Evolutionary conservation across 2,329 filamentous ascomycete genomes (phyloP), one percentile per base, ranked within the genome.

Genomic region (Aspergillus floridensis): DNA sequence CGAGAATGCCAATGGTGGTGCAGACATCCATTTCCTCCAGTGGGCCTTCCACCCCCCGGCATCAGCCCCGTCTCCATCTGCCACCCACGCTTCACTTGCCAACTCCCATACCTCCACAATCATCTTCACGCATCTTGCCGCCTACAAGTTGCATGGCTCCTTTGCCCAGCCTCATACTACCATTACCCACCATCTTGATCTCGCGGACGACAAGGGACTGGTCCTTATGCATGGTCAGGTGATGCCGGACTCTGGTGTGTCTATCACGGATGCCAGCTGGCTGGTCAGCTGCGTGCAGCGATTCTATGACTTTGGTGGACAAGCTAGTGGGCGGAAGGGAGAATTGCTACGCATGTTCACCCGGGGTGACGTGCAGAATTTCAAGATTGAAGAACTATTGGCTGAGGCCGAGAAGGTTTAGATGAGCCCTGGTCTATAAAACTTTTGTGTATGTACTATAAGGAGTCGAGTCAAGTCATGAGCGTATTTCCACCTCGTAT

Each of bases 21-120:
- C 92, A 50, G 95, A 98, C 76, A 92, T 99, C 49, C 95, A 99
- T 77, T 96, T 96, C 76, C 78, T 99, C 63, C 93, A 99, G 77
- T 99, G 96, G 92, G 90, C 90, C 0, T 97, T 96, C 76, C 93
- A 96, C 61, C 83, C 87, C 0, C 80, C 82, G 2, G 77, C 82
- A 2, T 70, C 69, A 21, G 62, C 67, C 5, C 65, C 70, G 1
- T 60, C 65, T 19, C 52, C 65, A 5, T 61, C 65, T 12, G 56
- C 58, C 5, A 57, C 69, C 1, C 60, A 68, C 3, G 62, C 55
- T 4, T 60, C 66, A 4, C 84, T 79, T 32, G 78, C 76, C 22
- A 79, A 79, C 58, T 84, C 82, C 19, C 78, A 83, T 61, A 88
- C 87, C 3, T 86, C 84, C 60, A 91, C 89, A 0, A 88, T 98